These are phyloP conservation scores for Hura crepitans DNA, from an alignment of 441 rosid species.

Conservation along the genomic window DNA sequence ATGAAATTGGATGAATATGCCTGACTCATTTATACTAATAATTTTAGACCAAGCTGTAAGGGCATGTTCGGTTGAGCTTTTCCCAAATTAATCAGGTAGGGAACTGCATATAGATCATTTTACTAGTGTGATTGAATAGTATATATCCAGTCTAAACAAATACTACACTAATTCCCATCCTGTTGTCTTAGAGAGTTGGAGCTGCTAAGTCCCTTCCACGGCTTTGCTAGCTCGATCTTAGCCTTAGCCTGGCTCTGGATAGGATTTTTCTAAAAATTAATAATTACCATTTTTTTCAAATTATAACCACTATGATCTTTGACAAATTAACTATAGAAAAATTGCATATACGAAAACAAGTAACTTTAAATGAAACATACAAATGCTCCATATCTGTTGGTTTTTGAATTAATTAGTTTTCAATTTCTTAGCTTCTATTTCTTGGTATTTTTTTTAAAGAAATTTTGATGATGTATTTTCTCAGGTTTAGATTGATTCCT, in stretches of 20 bases:
- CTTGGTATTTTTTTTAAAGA: background rate
- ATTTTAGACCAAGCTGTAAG: background rate
- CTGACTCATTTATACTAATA: background rate
- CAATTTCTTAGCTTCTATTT: background rate
- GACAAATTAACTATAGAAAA: no score
- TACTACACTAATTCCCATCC: background rate
- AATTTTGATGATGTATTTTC: background rate
- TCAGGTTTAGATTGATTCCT: slow-evolving; percentile 19
- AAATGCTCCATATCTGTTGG: no score
- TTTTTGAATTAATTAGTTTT: no score
- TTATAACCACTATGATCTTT: no score
- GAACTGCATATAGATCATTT: no score
- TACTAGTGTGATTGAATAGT: no score
- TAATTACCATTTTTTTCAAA: no score
- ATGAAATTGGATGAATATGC: background rate
- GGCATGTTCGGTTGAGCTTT: no score
- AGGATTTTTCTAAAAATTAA: no score
- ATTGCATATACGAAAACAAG: no score
- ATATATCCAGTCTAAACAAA: background rate
- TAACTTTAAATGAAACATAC: no score
- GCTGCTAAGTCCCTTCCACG: background rate
- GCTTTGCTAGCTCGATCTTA: background rate
- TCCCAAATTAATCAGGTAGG: background rate
- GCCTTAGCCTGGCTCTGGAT: no score
- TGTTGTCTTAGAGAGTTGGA: background rate